Conservation (phyloP, 768 basidiomycete genomes). For the Sistotremastrum niveocremeum region DNA sequence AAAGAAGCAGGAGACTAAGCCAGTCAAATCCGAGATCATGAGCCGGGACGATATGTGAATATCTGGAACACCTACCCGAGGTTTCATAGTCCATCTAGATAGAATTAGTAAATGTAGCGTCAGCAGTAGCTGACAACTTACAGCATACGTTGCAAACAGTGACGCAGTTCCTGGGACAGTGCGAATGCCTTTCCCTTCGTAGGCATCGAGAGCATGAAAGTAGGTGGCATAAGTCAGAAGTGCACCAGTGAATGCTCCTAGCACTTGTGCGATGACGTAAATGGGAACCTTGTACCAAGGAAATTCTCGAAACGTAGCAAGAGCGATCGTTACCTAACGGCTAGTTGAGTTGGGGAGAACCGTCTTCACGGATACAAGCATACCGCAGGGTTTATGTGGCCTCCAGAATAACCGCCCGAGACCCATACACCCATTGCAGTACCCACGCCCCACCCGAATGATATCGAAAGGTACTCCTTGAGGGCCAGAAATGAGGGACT, state of each 20-base stretch:
- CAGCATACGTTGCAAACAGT: constrained; percentile 50
- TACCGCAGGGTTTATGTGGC: constrained; percentile 34
- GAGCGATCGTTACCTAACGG: constrained; percentile 47
- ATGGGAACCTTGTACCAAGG: constrained; percentile 71
- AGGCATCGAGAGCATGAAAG: constrained; percentile 49
- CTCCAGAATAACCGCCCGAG: constrained; percentile 52
- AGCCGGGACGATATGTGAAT: too few relatives aligned
- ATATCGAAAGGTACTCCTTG: constrained; percentile 35
- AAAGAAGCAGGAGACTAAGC: constrained; percentile 29
- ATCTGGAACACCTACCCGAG: background rate
- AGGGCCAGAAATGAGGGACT: too few relatives aligned
- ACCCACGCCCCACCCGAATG: constrained; percentile 45
- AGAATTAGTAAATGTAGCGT: background rate
- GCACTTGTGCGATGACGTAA: constrained; percentile 48
- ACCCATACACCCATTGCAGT: constrained; percentile 58
- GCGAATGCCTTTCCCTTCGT: constrained; percentile 43
- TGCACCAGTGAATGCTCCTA: constrained; percentile 47
- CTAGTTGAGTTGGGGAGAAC: too few relatives aligned
- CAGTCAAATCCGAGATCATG: too few relatives aligned
- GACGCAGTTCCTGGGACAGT: constrained; percentile 42
- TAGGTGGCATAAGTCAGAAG: constrained; percentile 51
- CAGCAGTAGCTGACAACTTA: constrained; percentile 16
- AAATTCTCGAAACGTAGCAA: constrained; percentile 59
- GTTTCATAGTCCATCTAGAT: background rate
- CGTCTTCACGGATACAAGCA: background rate